These are phyloP conservation scores for Nicotiana rustica DNA, from an alignment of 305 asterid genomes.

Conservation along the genomic window DNA sequence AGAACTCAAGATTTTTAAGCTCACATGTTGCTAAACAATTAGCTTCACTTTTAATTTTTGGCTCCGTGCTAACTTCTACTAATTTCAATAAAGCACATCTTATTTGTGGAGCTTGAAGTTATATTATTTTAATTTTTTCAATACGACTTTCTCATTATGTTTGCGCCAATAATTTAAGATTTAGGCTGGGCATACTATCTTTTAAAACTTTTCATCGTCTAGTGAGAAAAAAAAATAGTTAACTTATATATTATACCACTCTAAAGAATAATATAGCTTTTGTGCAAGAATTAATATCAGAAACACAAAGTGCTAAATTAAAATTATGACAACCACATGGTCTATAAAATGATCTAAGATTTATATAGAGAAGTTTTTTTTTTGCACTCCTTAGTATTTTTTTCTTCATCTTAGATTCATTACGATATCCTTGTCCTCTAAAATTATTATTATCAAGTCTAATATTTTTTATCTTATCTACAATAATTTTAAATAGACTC, in stretches of 20 bases:
- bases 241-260: neutral
- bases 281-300: neutral
- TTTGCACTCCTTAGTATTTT: neutral
- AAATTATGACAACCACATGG: neutral
- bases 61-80: too few relatives aligned
- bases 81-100: too few relatives aligned
- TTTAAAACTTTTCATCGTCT: constrained; percentile 3
- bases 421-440: neutral
- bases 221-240: neutral
- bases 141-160: too few relatives aligned
- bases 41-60: too few relatives aligned
- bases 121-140: too few relatives aligned
- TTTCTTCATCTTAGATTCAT: neutral
- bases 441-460: neutral
- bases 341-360: neutral
- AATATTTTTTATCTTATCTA: neutral
- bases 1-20: too few relatives aligned
- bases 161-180: too few relatives aligned
- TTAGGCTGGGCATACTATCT: neutral
- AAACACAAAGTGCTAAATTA: neutral
- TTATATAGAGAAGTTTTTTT: neutral
- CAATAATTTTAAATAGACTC: neutral
- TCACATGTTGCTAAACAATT: too few relatives aligned
- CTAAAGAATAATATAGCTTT: neutral
- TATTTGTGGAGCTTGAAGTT: too few relatives aligned